phyloP scores from a whole-genome alignment of 805 yeast genomes.

The Saccharomycopsis sp. region DNA sequence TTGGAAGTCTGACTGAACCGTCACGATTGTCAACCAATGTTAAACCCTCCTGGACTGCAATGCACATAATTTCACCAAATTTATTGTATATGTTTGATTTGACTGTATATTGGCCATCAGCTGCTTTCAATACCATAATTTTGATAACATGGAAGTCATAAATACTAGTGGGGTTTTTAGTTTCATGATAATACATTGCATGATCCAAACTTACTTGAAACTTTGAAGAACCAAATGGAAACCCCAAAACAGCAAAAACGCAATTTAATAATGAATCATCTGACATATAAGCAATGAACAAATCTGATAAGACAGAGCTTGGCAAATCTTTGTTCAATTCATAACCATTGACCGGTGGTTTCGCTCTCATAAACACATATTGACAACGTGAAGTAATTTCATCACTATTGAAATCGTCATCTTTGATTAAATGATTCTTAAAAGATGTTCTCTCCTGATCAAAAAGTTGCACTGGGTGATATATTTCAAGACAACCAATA shows the following conservation, averaged over 20 bases:
- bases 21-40: slow-evolving; percentile 3
- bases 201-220: slow-evolving; percentile 13
- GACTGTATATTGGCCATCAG: slow-evolving; percentile 10
- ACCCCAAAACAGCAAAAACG: slow-evolving; percentile 4
- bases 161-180: background rate
- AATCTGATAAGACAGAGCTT: background rate
- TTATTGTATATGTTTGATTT: slow-evolving; percentile 7
- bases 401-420: background rate
- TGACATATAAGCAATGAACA: slow-evolving; percentile 4
- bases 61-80: slow-evolving; percentile 9
- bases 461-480: background rate
- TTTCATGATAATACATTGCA: slow-evolving; percentile 10
- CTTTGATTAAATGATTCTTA: background rate
- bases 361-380: background rate
- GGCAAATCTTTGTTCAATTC: slow-evolving; percentile 7
- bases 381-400: background rate
- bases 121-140: slow-evolving; percentile 7
- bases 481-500: background rate
- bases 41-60: slow-evolving; percentile 15
- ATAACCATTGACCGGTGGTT: background rate
- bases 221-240: background rate
- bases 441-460: background rate
- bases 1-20: background rate
- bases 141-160: slow-evolving; percentile 6
- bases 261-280: slow-evolving; percentile 2